A percentile compares a stretch with the other conserved stretches of the same genome.
Evolutionary conservation across 2,329 filamentous ascomycete genomes (phyloP).

Genomic region (Neofusicoccum sp.): DNA sequence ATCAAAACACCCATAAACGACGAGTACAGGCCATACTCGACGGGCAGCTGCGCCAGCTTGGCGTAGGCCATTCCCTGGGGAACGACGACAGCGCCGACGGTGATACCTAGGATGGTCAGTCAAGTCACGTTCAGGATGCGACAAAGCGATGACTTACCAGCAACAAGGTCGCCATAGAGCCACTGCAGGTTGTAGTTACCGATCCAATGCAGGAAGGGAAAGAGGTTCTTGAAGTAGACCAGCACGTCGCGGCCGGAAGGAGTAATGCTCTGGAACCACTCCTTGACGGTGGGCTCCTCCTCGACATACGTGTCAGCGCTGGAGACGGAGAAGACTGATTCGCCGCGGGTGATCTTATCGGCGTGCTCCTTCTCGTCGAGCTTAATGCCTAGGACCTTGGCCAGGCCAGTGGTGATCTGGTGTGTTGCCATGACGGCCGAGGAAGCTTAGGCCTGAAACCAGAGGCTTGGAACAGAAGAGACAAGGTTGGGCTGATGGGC

Average conservation of each 20-base stretch:
- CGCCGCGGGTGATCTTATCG: constrained; percentile 69
- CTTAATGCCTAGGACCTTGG: constrained; percentile 80
- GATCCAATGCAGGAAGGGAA: constrained; percentile 92
- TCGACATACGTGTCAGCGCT: constrained; percentile 80
- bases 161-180: constrained; percentile 82
- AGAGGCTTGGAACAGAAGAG: neutral
- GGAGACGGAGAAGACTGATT: constrained; percentile 72
- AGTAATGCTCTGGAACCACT: constrained; percentile 66
- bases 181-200: constrained; percentile 83
- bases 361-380: constrained; percentile 65
- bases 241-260: constrained; percentile 58
- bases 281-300: constrained; percentile 69
- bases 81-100: constrained; percentile 78
- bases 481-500: constrained; percentile 2
- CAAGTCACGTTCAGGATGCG: neutral
- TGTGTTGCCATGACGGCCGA: constrained; percentile 28
- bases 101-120: constrained; percentile 53
- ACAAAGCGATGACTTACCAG: constrained; percentile 70
- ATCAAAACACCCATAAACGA: constrained; percentile 94
- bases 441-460: constrained; percentile 4
- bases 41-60: constrained; percentile 71
- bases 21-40: constrained; percentile 85
- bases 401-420: constrained; percentile 69
- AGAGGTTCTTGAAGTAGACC: constrained; percentile 68
- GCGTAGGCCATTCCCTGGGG: constrained; percentile 97